phyloP scores from a whole-genome alignment of 345 rosid genomes.

The Sonneratia alba region DNA sequence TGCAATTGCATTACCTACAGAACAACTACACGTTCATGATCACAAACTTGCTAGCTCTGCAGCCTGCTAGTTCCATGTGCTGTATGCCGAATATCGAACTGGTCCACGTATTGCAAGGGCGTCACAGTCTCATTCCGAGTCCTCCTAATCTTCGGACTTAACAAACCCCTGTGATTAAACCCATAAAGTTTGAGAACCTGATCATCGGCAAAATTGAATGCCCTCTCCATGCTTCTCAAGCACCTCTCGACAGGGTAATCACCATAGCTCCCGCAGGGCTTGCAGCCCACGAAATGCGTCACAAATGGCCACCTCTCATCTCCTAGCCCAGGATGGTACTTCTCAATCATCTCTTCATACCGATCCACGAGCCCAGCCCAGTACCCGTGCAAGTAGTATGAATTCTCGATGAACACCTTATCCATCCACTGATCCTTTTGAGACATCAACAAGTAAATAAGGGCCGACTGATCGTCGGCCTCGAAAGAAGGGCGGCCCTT shows the following conservation, averaged over 20 bases:
- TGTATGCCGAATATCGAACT: constrained; percentile 66
- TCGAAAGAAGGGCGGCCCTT: constrained; percentile 87
- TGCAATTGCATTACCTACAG: constrained; percentile 7
- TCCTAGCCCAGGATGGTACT: constrained; percentile 87
- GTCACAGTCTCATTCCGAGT: constrained; percentile 64
- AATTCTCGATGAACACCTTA: constrained; percentile 81
- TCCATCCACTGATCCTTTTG: constrained; percentile 80
- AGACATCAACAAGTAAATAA: constrained; percentile 72
- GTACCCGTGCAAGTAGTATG: constrained; percentile 88
- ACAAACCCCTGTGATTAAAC: constrained; percentile 77
- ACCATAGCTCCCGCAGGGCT: constrained; percentile 94
- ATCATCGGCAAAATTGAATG: constrained; percentile 87
- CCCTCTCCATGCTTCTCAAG: constrained; percentile 87
- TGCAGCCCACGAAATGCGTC: constrained; percentile 90
- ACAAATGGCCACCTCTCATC: constrained; percentile 97
- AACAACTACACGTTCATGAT: background rate
- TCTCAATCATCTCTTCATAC: constrained; percentile 93
- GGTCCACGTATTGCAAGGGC: constrained; percentile 64
- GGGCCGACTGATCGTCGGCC: constrained; percentile 92
- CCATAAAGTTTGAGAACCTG: constrained; percentile 88
- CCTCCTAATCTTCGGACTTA: constrained; percentile 88
- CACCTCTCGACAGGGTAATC: constrained; percentile 87
- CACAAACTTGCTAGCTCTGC: constrained; percentile 7
- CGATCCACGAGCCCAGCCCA: constrained; percentile 87
- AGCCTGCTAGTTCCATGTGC: constrained; percentile 7